Evolutionary conservation across 208 protist genomes (phyloP), one percentile per base, ranked within the genome.

Genomic region (Tritrichomonas musculus): DNA sequence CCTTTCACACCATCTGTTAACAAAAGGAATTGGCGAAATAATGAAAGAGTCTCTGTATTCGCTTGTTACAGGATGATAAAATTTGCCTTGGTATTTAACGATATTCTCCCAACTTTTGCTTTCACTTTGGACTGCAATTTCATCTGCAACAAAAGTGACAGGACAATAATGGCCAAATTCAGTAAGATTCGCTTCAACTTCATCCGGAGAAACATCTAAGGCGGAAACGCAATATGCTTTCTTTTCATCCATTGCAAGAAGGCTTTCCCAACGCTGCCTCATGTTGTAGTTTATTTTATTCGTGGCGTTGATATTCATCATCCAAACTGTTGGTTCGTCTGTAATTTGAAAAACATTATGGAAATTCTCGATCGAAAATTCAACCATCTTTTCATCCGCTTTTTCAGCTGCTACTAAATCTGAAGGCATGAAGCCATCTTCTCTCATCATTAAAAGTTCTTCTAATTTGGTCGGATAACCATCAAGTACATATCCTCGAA

Each of bases 201-300:
- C 47, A 39, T 88, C 77, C 27, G 77, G 77, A 39, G 77, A 88
- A 8, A 88, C 47, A 88, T 88, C 47, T 2, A 88, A 30, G 33
- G 77, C 41, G 1, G 77, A 88, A 39, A 88, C 77, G 30, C 47
- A 88, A 50, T 88, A 88, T 39, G 77, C n/a, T 8, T 47, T 9
- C n/a, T 88, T 88, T 36, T 88, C 77, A 50, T 88, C 77, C 4
- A 88, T 88, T 27, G 77, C 77, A 3, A 88, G 22, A 0, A 88
- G 17, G 9, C 17, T 36, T 49, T 88, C 27, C 77, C 77, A 88
- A 20, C 77, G 5, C n/a, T 88, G 77, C 17, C 44, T 53, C 41
- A 88, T 88, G 47, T 88, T 88, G 47, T 88, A 53, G n/a, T 88
- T 88, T 0, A 88, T 17, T 88, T n/a, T 88, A 3, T 88, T 49